These are phyloP conservation scores for Angomonas deanei DNA, from an alignment of 208 protist genomes.

Conservation along the genomic window DNA sequence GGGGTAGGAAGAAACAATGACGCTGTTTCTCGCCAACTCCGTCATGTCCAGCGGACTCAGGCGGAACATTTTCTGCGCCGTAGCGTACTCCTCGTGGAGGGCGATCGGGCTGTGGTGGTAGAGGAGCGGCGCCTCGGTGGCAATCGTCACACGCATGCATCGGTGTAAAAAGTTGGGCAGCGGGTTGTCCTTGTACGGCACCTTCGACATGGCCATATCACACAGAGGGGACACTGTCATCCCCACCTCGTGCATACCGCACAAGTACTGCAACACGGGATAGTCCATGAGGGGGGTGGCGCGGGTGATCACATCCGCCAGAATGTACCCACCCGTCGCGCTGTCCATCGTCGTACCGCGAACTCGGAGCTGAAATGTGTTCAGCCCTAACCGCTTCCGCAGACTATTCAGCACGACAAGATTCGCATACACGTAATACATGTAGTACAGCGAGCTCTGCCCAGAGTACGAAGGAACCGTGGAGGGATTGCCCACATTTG, in stretches of 20 bases:
- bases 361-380: conserved; percentile 89
- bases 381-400: conserved; percentile 58
- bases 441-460: conserved; percentile 96
- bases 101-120: conserved; percentile 83
- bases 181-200: conserved; percentile 91
- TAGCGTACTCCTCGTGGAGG: conserved; percentile 87
- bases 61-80: conserved; percentile 81
- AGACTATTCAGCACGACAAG: conserved; percentile 94
- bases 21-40: conserved; percentile 86
- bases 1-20: conserved; percentile 83
- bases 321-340: conserved; percentile 91
- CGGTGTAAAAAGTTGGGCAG: conserved; percentile 93
- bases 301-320: conserved; percentile 94
- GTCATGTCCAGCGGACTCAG: conserved; percentile 83
- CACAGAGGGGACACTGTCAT: conserved; percentile 95
- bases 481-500: conserved; percentile 28
- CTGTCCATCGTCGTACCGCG: conserved; percentile 87
- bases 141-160: conserved; percentile 95
- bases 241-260: conserved; percentile 95
- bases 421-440: conserved; percentile 98
- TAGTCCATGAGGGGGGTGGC: conserved; percentile 92
- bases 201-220: conserved; percentile 96
- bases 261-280: conserved; percentile 97
- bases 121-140: conserved; percentile 94
- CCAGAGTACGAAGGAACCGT: conserved; percentile 68